These are phyloP conservation scores for Fonsecaea monophora DNA, from an alignment of 2,329 filamentous ascomycete genomes.

Conservation along the genomic window DNA sequence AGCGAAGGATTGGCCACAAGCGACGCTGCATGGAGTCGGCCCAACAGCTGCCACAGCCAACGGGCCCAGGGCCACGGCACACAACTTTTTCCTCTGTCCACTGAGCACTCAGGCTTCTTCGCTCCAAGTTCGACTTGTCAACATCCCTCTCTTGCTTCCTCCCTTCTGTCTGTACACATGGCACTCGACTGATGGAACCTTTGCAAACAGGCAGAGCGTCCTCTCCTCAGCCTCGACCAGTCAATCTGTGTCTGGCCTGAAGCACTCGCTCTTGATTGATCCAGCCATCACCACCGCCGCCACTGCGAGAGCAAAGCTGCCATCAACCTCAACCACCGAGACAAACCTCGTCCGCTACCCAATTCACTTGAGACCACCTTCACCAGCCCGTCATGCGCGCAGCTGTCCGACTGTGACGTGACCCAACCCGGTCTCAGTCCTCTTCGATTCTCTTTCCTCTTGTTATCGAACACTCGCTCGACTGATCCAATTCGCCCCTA, in stretches of 20 bases:
- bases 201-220: slow-evolving; percentile 21
- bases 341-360: background rate
- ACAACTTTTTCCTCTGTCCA: slow-evolving; percentile 28
- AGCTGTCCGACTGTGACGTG: slow-evolving; percentile 34
- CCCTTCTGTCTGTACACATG: slow-evolving; percentile 29
- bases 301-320: background rate
- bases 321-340: slow-evolving; percentile 4
- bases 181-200: slow-evolving; percentile 33
- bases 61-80: slow-evolving; percentile 25
- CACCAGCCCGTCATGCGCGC: slow-evolving; percentile 31
- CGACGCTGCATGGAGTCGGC: background rate
- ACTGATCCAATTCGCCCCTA: slow-evolving; percentile 5
- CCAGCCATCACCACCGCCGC: slow-evolving; percentile 3
- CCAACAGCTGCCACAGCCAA: slow-evolving; percentile 5
- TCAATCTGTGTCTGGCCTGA: slow-evolving; percentile 10
- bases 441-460: slow-evolving; percentile 26
- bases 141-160: slow-evolving; percentile 11
- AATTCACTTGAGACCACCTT: slow-evolving; percentile 6
- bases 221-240: slow-evolving; percentile 15
- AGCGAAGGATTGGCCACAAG: slow-evolving; percentile 15
- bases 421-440: slow-evolving; percentile 13
- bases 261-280: slow-evolving; percentile 4
- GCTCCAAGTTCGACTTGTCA: slow-evolving; percentile 26
- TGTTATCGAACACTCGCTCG: slow-evolving; percentile 27
- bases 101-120: slow-evolving; percentile 23